Conservation (phyloP, 192 early-diverging fungal species). For the Geranomyces michiganensis region DNA sequence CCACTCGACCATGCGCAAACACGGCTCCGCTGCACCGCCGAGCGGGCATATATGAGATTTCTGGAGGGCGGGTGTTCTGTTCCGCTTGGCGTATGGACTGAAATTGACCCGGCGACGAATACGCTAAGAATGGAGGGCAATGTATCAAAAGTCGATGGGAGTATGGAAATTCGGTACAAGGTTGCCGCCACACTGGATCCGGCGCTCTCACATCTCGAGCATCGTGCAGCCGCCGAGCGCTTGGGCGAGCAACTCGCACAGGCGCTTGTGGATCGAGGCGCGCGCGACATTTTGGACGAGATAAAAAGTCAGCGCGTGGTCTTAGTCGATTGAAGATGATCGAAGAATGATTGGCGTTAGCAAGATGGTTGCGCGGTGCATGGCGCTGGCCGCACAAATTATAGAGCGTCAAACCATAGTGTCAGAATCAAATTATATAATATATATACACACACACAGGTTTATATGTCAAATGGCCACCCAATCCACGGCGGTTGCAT, state of each 20-base stretch:
- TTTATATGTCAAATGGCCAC: constrained; percentile 55
- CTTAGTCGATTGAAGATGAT: constrained; percentile 2
- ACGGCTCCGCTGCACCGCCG: constrained; percentile 70
- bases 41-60: constrained; percentile 80
- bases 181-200: constrained; percentile 7
- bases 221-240: constrained; percentile 35
- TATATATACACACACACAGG: no score
- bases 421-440: no score
- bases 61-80: constrained; percentile 96
- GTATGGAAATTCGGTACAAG: constrained; percentile 60
- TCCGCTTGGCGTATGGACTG: constrained; percentile 81
- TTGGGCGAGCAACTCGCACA: constrained; percentile 54
- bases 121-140: constrained; percentile 62
- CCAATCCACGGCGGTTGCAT: constrained; percentile 44
- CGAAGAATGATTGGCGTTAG: no score
- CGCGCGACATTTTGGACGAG: constrained; percentile 52
- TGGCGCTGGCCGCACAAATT: no score
- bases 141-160: constrained; percentile 80
- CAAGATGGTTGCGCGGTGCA: no score
- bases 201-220: constrained; percentile 2
- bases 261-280: constrained; percentile 56
- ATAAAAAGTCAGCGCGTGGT: constrained; percentile 44
- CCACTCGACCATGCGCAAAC: constrained; percentile 70
- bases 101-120: constrained; percentile 14
- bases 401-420: no score